A percentile compares a stretch with the other conserved stretches of the same genome.
Conservation (phyloP, 495 filamentous ascomycete genomes). For the Tuber brumale region DNA sequence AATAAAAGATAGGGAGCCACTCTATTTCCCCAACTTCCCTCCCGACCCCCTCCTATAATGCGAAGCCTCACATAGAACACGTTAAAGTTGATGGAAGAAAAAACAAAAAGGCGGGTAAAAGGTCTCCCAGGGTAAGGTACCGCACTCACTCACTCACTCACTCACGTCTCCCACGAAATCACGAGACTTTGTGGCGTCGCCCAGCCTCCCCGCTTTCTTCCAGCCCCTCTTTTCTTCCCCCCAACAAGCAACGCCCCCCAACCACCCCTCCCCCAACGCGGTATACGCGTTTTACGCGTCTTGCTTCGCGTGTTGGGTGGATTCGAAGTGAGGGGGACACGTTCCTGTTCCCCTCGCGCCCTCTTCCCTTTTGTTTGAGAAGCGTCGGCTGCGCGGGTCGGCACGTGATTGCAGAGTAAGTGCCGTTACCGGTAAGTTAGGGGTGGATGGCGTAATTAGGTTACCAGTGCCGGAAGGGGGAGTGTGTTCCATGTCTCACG, state of each 20-base stretch:
- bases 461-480: background rate
- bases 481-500: background rate
- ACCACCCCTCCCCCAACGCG: background rate
- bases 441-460: conserved; percentile 2
- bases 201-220: conserved; percentile 5
- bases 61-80: background rate
- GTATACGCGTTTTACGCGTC: background rate
- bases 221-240: background rate
- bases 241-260: background rate
- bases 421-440: background rate
- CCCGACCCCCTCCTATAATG: background rate
- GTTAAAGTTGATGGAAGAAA: background rate
- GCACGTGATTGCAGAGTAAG: background rate
- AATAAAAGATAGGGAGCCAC: background rate
- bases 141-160: background rate
- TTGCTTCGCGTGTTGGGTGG: background rate
- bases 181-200: conserved; percentile 3
- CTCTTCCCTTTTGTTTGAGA: background rate
- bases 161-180: conserved; percentile 5
- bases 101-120: background rate
- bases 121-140: background rate
- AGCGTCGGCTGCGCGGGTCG: background rate
- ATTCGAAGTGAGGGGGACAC: background rate
- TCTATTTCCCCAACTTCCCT: background rate
- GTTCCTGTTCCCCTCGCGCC: background rate